Evolutionary conservation across 805 yeast genomes (phyloP), one percentile per base, ranked within the genome.

Genomic region (Hemisphaericaspora nanyangensis): DNA sequence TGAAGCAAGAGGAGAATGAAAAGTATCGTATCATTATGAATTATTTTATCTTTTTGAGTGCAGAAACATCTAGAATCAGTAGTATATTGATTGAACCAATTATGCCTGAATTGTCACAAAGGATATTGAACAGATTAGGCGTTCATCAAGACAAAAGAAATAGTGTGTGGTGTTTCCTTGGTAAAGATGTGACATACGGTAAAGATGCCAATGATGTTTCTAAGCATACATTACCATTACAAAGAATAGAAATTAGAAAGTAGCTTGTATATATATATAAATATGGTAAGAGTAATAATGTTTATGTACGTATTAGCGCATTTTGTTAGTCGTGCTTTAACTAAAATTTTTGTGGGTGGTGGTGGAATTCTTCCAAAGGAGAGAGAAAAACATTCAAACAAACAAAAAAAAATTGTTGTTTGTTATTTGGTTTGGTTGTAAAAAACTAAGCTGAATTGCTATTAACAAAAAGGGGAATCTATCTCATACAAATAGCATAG

Each of bases 11-110:
- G 5, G 56, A 56, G 7, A 38, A 34, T 29, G 40, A 32, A 8
- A 5, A 17, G 12, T 46, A 47, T 31, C 36, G 41, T 20, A 31
- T 47, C 1, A 19, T 60, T 17, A 61, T 52, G 31, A 83, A 80
- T 55, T 61, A 72, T 32, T 72, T 79, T 11, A 77, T 90, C 2
- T 79, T 74, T 44, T 52, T 76, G 7, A 82, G 87, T 1, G 74
- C 85, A 7, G 98, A 91, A 49, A 72, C 79, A 1, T 70, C 81
- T 12, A 70, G 98, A 40, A 72, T 86, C 0, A 51, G 76, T 8
- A 70, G 91, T 1, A 79, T 91, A 6, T 53, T 85, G 26, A 66
- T 84, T 24, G 80, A 74, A 42, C 87, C 96, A 2, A 69, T 91
- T 18, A 78, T 85, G 29, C 97, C 98, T 0, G 63, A 63, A 3